Base-by-base conservation (phyloP, 768 basidiomycete genomes). In the Mycena galopus region DNA sequence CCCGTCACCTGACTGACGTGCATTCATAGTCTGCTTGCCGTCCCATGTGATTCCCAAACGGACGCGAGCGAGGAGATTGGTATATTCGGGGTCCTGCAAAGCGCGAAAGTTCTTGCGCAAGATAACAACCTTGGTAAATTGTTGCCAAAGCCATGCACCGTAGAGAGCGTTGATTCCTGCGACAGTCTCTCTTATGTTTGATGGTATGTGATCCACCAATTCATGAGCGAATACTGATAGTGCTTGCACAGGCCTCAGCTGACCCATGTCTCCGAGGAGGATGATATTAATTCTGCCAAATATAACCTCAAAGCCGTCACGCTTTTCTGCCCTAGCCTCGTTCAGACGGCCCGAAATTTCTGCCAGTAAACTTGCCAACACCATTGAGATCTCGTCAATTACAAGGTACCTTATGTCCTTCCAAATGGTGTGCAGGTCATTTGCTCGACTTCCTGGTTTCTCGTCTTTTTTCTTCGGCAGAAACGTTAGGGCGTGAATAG, bases 261-360 rank as follows among this genome's bases (percentile, higher is more conserved):
- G 66, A 27, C 66, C 66, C 66, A 67, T 67, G n/a, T 67, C 66
- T 0, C 66, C 66, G 14, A 67, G 25, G 3, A 58, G 4, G n/a
- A 67, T 17, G 5, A 67, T 14, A 19, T 67, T 67, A 0, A 67
- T 19, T 32, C n/a, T 5, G 2, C 65, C 65, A 16, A 67, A 67
- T 6, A 67, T 39, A 21, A 14, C 59, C 12, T 67, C 66, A 0
- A 30, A 25, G 4, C 56, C 55, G 8, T 42, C 16, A 9, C 4
- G 9, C 4, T 17, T 11, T 4, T 16, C 42, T 17, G 8, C 10
- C 10, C 42, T 42, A n/a, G n/a, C n/a, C n/a, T 42, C 10, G 17
- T 42, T 42, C 17, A 42, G 17, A 9, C 42, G 42, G 17, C 9
- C 42, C 4, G 9, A 12, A 4, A 42, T 42, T 11, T 42, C 17